Conservation (phyloP, 2,329 filamentous ascomycete species). For the Venturia carpophila region DNA sequence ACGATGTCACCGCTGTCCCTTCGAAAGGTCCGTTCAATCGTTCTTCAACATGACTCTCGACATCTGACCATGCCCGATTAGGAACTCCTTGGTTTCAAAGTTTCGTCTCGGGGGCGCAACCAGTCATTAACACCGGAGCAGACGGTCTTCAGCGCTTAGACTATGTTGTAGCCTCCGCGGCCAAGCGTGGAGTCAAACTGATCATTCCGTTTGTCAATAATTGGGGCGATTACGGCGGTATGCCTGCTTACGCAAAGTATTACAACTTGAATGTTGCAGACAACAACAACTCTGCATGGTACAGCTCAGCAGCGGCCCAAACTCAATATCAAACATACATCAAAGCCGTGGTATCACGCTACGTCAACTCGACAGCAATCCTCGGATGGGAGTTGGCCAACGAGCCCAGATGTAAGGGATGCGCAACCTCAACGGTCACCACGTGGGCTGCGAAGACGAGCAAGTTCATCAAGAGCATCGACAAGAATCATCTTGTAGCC, state of each 20-base stretch:
- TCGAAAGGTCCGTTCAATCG: slow-evolving; percentile 8
- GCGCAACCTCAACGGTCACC: slow-evolving; percentile 48
- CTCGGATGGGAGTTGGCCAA: slow-evolving; percentile 64
- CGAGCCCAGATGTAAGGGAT: slow-evolving; percentile 56
- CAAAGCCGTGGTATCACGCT: slow-evolving; percentile 50
- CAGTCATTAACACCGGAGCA: slow-evolving; percentile 55
- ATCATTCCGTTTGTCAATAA: slow-evolving; percentile 63
- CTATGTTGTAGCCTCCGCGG: slow-evolving; percentile 53
- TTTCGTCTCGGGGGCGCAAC: slow-evolving; percentile 40
- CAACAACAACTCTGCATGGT: slow-evolving; percentile 45
- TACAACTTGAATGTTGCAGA: slow-evolving; percentile 1
- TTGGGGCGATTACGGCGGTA: slow-evolving; percentile 61
- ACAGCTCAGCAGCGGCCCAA: slow-evolving; percentile 41
- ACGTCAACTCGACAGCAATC: slow-evolving; percentile 50
- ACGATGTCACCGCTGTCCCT: slow-evolving; percentile 44
- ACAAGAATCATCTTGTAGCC: slow-evolving; percentile 53
- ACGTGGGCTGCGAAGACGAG: slow-evolving; percentile 53
- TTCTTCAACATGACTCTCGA: background rate
- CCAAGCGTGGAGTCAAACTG: slow-evolving; percentile 52
- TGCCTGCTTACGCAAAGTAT: slow-evolving; percentile 43
- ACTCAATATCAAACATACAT: slow-evolving; percentile 56
- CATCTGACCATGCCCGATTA: slow-evolving; percentile 26
- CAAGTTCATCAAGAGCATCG: slow-evolving; percentile 56
- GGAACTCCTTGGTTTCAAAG: slow-evolving; percentile 49
- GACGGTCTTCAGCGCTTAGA: slow-evolving; percentile 59